Conservation (phyloP, 2,329 filamentous ascomycete species). For the Aspergillus ibericus region DNA sequence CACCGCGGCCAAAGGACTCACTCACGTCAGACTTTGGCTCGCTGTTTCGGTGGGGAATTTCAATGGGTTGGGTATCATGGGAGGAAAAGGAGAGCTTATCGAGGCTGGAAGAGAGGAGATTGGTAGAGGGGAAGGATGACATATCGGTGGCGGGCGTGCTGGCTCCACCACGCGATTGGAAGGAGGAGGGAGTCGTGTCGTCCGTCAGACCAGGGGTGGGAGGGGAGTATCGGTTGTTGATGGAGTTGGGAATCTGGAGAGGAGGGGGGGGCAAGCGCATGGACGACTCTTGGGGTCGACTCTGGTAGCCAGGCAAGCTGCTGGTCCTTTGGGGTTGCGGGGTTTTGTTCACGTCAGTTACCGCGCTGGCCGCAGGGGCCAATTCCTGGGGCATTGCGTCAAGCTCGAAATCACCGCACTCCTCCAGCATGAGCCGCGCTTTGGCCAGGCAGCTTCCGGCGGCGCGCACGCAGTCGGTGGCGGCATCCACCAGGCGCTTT, state of each 20-base stretch:
- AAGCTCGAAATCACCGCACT: conserved; percentile 87
- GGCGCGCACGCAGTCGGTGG: conserved; percentile 83
- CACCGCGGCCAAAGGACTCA: conserved; percentile 60
- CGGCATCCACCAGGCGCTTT: conserved; percentile 70
- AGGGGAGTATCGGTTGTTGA: conserved; percentile 30
- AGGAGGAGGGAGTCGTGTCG: conserved; percentile 42
- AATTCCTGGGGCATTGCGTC: conserved; percentile 54
- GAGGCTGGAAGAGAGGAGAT: conserved; percentile 26
- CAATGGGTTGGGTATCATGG: not conserved
- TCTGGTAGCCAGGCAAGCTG: conserved; percentile 17
- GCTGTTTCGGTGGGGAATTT: conserved; percentile 25
- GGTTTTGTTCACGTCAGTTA: conserved; percentile 19
- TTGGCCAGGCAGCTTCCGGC: conserved; percentile 90
- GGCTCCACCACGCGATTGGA: conserved; percentile 43
- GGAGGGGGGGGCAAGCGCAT: conserved; percentile 48
- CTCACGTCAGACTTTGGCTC: conserved; percentile 33
- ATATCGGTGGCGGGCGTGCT: conserved; percentile 32
- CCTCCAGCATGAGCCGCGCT: conserved; percentile 79
- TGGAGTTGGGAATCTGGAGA: conserved; percentile 42
- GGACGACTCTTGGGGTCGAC: conserved; percentile 30
- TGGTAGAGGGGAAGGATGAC: conserved; percentile 29
- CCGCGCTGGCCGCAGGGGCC: conserved; percentile 8
- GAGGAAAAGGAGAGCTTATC: conserved; percentile 32
- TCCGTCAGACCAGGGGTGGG: conserved; percentile 40
- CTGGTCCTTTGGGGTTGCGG: conserved; percentile 21